Evolutionary conservation across 345 rosid species (phyloP).

Genomic region (Geranium brycei): DNA sequence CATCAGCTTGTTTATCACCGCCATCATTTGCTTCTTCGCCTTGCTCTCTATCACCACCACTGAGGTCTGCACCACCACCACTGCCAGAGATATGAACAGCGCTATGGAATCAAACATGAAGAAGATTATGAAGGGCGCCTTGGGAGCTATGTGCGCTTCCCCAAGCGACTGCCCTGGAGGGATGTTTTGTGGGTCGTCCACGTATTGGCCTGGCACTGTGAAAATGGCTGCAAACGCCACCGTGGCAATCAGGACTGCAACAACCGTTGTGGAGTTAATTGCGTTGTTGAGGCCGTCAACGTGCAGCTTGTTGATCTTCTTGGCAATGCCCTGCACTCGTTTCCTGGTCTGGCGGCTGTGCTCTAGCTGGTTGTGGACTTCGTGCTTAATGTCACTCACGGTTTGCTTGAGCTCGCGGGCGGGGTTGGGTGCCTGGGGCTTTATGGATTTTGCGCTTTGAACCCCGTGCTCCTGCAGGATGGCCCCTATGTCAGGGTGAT

Average conservation of each 20-base stretch:
- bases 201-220: constrained; percentile 83
- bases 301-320: constrained; percentile 79
- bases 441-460: constrained; percentile 44
- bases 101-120: constrained; percentile 75
- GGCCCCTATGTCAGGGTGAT: constrained; percentile 33
- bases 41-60: constrained; percentile 85
- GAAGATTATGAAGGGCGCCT: constrained; percentile 59
- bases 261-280: constrained; percentile 85
- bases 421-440: constrained; percentile 38
- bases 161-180: constrained; percentile 44
- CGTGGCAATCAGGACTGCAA: constrained; percentile 83
- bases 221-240: constrained; percentile 93
- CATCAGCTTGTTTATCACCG: constrained; percentile 80
- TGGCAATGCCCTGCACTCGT: constrained; percentile 78
- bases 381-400: constrained; percentile 90
- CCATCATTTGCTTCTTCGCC: constrained; percentile 95
- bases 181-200: constrained; percentile 29
- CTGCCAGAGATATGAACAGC: constrained; percentile 85
- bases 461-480: constrained; percentile 56
- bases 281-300: constrained; percentile 88
- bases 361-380: constrained; percentile 80
- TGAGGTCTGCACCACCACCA: constrained; percentile 89
- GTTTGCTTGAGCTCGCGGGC: constrained; percentile 82
- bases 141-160: constrained; percentile 63
- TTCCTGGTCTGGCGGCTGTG: constrained; percentile 78